phyloP scores from a whole-genome alignment of 345 rosid genomes.

The Ricinus communis region DNA sequence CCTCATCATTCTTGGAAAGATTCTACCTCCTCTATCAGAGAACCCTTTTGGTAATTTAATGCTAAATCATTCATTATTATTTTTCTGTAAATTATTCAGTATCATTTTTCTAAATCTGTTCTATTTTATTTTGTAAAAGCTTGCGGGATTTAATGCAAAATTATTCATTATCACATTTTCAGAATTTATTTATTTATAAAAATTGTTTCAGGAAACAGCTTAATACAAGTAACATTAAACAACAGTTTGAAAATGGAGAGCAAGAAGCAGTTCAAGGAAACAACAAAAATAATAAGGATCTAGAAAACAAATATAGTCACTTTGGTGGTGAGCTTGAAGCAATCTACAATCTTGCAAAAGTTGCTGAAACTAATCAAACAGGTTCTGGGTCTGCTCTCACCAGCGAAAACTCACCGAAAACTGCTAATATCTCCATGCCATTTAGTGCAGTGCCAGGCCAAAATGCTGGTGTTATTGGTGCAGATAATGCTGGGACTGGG shows the following conservation, averaged over 20 bases:
- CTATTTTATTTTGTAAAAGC: no score
- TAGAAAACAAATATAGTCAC: no score
- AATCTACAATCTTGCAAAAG: conserved; percentile 31
- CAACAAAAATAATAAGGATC: conserved; percentile 18
- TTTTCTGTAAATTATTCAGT: conserved; percentile 3
- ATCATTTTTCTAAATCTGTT: no score
- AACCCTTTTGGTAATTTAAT: conserved; percentile 39
- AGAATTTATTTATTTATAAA: no score
- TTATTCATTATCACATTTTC: neutral
- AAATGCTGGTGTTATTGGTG: conserved; percentile 14
- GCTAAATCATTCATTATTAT: neutral
- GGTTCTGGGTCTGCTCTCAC: conserved; percentile 43
- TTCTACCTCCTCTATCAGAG: conserved; percentile 30
- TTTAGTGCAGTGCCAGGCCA: conserved; percentile 5
- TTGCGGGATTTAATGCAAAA: neutral
- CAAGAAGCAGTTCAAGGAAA: conserved; percentile 11
- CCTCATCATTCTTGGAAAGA: conserved; percentile 36
- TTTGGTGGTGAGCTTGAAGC: conserved; percentile 46
- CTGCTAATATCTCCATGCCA: conserved; percentile 16
- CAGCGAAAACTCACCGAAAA: conserved; percentile 29
- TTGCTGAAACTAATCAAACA: conserved; percentile 31
- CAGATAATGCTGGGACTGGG: conserved; percentile 14
- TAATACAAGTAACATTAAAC: conserved; percentile 2
- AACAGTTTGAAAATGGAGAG: conserved; percentile 15
- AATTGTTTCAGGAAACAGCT: conserved; percentile 32